These are phyloP conservation scores for Venturia pyrina DNA, from an alignment of 2,329 filamentous ascomycete species.

Conservation along the genomic window DNA sequence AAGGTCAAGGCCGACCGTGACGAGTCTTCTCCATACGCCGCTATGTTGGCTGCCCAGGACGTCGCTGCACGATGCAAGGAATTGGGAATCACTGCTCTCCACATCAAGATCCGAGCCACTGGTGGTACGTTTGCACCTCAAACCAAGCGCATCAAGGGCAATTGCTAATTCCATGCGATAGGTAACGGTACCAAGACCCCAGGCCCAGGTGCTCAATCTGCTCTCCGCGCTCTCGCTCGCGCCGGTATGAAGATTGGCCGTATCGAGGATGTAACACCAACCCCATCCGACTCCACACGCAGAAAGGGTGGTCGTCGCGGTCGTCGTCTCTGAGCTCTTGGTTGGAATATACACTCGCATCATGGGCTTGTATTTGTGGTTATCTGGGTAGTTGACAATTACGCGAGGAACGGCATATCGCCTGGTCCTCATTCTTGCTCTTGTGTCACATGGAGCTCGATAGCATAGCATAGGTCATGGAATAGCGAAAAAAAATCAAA, in stretches of 20 bases:
- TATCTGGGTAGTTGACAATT: constrained; percentile 38
- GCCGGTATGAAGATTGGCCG: constrained; percentile 99
- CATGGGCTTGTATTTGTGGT: constrained; percentile 33
- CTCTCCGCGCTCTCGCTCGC: constrained; percentile 96
- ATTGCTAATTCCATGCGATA: not conserved
- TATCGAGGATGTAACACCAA: constrained; percentile 99
- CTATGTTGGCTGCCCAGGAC: constrained; percentile 99
- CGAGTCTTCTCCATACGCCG: constrained; percentile 98
- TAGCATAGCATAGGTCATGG: constrained; percentile 1
- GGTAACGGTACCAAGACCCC: constrained; percentile 99
- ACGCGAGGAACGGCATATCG: constrained; percentile 60
- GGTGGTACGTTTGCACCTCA: constrained; percentile 56
- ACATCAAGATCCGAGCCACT: constrained; percentile 99
- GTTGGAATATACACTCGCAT: constrained; percentile 21
- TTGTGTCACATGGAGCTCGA: constrained; percentile 35
- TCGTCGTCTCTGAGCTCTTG: constrained; percentile 85
- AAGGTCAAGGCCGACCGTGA: constrained; percentile 99
- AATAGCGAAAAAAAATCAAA: not conserved
- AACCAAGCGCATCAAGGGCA: not conserved
- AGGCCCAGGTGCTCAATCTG: constrained; percentile 96
- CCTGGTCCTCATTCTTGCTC: constrained; percentile 53
- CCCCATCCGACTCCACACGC: constrained; percentile 97
- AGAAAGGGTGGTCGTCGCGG: constrained; percentile 99
- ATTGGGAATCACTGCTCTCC: constrained; percentile 84
- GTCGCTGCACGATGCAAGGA: constrained; percentile 76